Evolutionary conservation across 1,284 basidiomycete genomes (phyloP).

Genomic region (Pterulicium gracile): DNA sequence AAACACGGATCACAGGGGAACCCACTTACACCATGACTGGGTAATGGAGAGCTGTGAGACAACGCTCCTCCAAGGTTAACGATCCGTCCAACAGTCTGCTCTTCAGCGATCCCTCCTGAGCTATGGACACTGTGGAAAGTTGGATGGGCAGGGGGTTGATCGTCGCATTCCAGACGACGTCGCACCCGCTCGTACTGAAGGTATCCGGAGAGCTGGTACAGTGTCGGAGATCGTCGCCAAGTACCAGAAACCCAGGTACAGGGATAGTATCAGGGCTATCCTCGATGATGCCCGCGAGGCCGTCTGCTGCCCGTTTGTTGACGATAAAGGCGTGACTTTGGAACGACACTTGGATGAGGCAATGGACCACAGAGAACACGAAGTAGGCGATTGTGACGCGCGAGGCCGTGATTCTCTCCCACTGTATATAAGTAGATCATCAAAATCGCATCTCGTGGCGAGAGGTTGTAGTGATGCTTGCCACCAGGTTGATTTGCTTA

Average conservation of each 20-base stretch:
- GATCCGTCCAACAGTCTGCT: too few species aligned
- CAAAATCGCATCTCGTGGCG: constrained; percentile 49
- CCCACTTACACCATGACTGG: constrained; percentile 48
- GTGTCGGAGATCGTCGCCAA: constrained; percentile 33
- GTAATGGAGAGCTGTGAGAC: constrained; percentile 54
- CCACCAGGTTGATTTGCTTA: constrained; percentile 39
- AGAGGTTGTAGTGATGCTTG: constrained; percentile 65
- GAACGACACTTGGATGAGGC: constrained; percentile 54
- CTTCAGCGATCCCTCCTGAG: too few species aligned
- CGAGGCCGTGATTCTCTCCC: constrained; percentile 60
- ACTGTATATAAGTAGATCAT: constrained; percentile 44
- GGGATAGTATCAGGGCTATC: constrained; percentile 42
- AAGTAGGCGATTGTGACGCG: constrained; percentile 56
- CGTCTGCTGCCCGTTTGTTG: constrained; percentile 44
- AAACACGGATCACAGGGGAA: not conserved
- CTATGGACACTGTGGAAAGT: too few species aligned
- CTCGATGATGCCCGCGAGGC: constrained; percentile 39
- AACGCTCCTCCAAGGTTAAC: constrained; percentile 21
- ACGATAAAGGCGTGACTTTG: constrained; percentile 57
- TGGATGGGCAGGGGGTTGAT: not conserved
- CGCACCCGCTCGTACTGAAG: constrained; percentile 36
- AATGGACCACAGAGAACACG: constrained; percentile 55
- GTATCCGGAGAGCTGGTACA: constrained; percentile 46
- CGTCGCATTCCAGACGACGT: constrained; percentile 40
- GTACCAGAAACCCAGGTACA: constrained; percentile 26